Evolutionary conservation across 1,284 basidiomycete species (phyloP), one percentile per base, ranked within the genome.

Genomic region (Phellopilus nigrolimitatus): DNA sequence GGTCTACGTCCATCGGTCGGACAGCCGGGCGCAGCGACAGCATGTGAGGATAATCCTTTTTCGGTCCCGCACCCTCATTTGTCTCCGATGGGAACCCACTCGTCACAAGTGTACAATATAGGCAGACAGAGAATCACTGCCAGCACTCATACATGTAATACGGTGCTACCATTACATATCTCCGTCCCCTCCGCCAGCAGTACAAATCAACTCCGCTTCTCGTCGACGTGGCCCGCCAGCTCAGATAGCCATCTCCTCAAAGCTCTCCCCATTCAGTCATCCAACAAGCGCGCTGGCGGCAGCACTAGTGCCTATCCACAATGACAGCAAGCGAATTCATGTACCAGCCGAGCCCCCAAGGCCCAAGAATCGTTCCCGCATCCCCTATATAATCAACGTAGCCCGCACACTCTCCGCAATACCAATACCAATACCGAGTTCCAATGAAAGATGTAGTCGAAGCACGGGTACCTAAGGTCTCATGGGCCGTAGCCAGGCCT

Each of bases 401-500:
- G n/a, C n/a, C n/a, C n/a, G n/a, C n/a, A n/a, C n/a, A n/a, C n/a
- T n/a, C n/a, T 37, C 24, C 51, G 21, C 37, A 24, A n/a, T 36
- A 15, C 12, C 19, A 49, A n/a, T 37, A n/a, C 34, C 34, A 13
- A 30, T 7, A 12, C 28, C 10, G n/a, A n/a, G n/a, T 30, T 30
- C 27, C 22, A 13, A 25, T 15, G 39, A n/a, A 31, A 19, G 31
- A 28, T 37, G 28, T 50, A 9, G 17, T 25, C 24, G 19, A 15
- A 28, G 24, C 9, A 43, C 34, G 56, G 57, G 53, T 53, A 57
- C 59, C 76, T 73, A 91, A 57, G 90, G 90, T 61, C 91, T 73
- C 89, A 94, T 93, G 51, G 91, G 93, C 61, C 79, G 81, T 61
- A 98, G 73, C 94, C 94, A 98, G 55, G 80, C 80, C 69, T 98